Conservation (phyloP, 345 rosid genomes). For the Moringa oleifera region DNA sequence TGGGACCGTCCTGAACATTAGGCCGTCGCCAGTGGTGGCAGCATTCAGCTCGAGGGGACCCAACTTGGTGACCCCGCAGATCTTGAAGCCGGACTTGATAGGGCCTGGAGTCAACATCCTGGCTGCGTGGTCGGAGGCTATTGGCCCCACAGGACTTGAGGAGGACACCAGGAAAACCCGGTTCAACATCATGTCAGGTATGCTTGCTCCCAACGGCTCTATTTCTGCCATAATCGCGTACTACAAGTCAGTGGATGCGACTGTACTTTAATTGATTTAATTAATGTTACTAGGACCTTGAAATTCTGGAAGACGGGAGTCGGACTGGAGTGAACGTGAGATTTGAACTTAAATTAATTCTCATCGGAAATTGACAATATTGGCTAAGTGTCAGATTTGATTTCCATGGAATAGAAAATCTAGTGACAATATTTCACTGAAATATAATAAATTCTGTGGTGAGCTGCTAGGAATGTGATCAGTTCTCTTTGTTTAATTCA, state of each 20-base stretch:
- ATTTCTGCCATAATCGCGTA: not conserved
- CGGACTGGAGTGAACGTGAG: too few relatives aligned
- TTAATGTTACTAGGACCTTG: too few relatives aligned
- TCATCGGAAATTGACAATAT: too few relatives aligned
- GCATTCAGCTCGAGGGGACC: slow-evolving; percentile 94
- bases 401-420: too few relatives aligned
- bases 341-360: too few relatives aligned
- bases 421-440: too few relatives aligned
- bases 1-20: slow-evolving; percentile 61
- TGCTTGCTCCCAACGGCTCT: slow-evolving; percentile 19
- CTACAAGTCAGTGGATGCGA: too few relatives aligned
- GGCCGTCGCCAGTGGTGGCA: slow-evolving; percentile 85
- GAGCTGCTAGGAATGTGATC: not conserved
- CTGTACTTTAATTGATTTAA: too few relatives aligned
- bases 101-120: slow-evolving; percentile 86
- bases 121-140: slow-evolving; percentile 78
- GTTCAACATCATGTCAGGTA: slow-evolving; percentile 88
- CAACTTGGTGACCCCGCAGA: slow-evolving; percentile 59
- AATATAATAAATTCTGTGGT: too few relatives aligned
- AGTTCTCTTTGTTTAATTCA: not conserved
- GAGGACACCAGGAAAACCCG: slow-evolving; percentile 51
- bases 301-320: too few relatives aligned
- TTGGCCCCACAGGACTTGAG: slow-evolving; percentile 70
- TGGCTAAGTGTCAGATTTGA: too few relatives aligned
- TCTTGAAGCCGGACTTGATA: slow-evolving; percentile 84